phyloP scores from a whole-genome alignment of 202 grass and related monocot species.

The Cymbopogon flexuosus region DNA sequence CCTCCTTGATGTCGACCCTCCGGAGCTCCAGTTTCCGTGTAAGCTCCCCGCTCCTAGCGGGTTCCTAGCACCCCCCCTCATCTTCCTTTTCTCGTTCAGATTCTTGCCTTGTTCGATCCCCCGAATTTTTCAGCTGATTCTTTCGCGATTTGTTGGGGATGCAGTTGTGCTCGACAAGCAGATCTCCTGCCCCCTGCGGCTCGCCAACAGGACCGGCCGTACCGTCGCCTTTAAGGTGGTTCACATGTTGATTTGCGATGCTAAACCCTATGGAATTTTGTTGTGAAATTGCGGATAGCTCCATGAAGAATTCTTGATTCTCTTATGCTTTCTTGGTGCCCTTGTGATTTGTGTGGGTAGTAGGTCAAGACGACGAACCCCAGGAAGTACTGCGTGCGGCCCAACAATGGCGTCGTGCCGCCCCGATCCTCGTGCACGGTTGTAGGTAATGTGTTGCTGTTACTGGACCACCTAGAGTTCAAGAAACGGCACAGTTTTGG shows the following conservation, averaged over 20 bases:
- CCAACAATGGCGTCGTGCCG: constrained; percentile 61
- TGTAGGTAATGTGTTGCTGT: constrained; percentile 52
- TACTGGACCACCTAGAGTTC: constrained; percentile 2
- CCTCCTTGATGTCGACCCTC: constrained; percentile 71
- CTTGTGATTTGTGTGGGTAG: constrained; percentile 35
- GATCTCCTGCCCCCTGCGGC: constrained; percentile 84
- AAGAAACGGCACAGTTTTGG: constrained; percentile 21
- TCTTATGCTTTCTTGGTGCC: constrained; percentile 22
- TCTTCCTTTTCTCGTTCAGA: neutral
- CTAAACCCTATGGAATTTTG: constrained; percentile 1
- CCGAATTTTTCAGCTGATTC: constrained; percentile 25
- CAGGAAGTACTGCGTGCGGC: constrained; percentile 82
- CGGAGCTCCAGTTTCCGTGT: constrained; percentile 93
- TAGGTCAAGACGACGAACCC: constrained; percentile 93
- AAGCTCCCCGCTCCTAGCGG: neutral
- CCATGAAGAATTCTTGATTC: constrained; percentile 30
- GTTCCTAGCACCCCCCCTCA: neutral
- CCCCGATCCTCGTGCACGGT: constrained; percentile 55
- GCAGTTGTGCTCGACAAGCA: constrained; percentile 86
- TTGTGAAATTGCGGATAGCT: neutral
- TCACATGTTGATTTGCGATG: constrained; percentile 20
- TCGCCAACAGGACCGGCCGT: constrained; percentile 61
- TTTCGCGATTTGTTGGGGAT: constrained; percentile 19
- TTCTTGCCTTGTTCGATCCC: neutral
- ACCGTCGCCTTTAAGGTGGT: constrained; percentile 94